Conservation (phyloP, 2,329 filamentous ascomycete genomes). For the Hypoxylon sp. region DNA sequence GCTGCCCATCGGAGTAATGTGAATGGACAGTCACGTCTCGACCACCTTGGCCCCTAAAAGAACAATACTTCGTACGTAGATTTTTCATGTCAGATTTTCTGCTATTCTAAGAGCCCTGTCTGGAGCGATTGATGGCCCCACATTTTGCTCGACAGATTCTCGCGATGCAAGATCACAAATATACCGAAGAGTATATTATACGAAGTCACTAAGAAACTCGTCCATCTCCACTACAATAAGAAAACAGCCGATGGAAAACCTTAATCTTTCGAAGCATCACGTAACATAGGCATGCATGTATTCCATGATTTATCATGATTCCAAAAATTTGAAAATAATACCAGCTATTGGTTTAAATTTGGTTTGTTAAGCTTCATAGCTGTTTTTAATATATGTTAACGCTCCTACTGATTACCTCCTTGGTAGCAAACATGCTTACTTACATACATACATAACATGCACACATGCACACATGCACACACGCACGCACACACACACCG, state of each 20-base stretch:
- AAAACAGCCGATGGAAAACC: constrained; percentile 1
- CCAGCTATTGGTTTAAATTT: background rate
- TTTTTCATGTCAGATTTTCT: constrained; percentile 6
- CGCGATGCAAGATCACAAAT: constrained; percentile 18
- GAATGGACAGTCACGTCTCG: background rate
- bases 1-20: constrained; percentile 5
- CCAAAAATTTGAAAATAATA: background rate
- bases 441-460: background rate
- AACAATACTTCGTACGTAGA: constrained; percentile 3
- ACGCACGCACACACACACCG: background rate
- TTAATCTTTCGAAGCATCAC: constrained; percentile 10
- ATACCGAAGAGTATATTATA: constrained; percentile 20
- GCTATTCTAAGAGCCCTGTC: constrained; percentile 13
- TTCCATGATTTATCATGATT: background rate
- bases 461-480: background rate
- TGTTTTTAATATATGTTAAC: constrained; percentile 2
- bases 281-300: background rate
- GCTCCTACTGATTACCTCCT: background rate
- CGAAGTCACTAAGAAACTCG: constrained; percentile 5
- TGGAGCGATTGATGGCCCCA: constrained; percentile 16
- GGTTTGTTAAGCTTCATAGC: background rate
- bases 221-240: constrained; percentile 1
- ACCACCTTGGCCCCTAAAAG: constrained; percentile 5
- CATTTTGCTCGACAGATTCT: constrained; percentile 13
- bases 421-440: constrained; percentile 18